phyloP scores from a whole-genome alignment of 495 filamentous ascomycete species.

The Neurospora intermedia region DNA sequence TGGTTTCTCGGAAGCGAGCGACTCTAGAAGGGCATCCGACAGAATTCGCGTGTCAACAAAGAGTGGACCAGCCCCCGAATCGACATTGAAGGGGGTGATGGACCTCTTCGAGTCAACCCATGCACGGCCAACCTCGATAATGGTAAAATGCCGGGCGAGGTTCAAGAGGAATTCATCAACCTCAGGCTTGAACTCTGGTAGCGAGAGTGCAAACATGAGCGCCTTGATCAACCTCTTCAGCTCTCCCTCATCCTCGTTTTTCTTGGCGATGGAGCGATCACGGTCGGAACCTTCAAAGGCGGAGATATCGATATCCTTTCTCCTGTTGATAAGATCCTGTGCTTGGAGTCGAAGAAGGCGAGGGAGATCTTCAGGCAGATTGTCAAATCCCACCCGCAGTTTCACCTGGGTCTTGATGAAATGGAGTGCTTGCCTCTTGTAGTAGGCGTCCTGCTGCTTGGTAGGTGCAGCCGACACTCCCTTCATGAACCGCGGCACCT shows the following conservation, averaged over 20 bases:
- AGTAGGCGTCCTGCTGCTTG: conserved; percentile 65
- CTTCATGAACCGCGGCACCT: conserved; percentile 52
- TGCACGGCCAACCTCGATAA: conserved; percentile 79
- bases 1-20: conserved; percentile 68
- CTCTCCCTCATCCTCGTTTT: conserved; percentile 65
- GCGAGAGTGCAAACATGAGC: conserved; percentile 71
- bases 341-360: conserved; percentile 78
- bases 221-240: conserved; percentile 83
- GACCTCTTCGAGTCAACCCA: conserved; percentile 64
- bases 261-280: conserved; percentile 75
- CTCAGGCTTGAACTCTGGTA: conserved; percentile 65
- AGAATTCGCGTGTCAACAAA: conserved; percentile 76
- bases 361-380: conserved; percentile 77
- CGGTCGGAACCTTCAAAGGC: conserved; percentile 60
- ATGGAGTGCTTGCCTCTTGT: conserved; percentile 86
- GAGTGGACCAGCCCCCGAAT: conserved; percentile 75
- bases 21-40: conserved; percentile 79
- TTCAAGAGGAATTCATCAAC: conserved; percentile 65
- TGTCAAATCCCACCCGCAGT: conserved; percentile 78
- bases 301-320: conserved; percentile 50
- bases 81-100: conserved; percentile 66
- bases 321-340: conserved; percentile 65
- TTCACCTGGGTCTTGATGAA: conserved; percentile 81
- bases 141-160: conserved; percentile 76
- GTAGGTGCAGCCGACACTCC: conserved; percentile 20